Evolutionary conservation across 768 basidiomycete genomes (phyloP), one percentile per base, ranked within the genome.

Genomic region (Tricholoma sp.): DNA sequence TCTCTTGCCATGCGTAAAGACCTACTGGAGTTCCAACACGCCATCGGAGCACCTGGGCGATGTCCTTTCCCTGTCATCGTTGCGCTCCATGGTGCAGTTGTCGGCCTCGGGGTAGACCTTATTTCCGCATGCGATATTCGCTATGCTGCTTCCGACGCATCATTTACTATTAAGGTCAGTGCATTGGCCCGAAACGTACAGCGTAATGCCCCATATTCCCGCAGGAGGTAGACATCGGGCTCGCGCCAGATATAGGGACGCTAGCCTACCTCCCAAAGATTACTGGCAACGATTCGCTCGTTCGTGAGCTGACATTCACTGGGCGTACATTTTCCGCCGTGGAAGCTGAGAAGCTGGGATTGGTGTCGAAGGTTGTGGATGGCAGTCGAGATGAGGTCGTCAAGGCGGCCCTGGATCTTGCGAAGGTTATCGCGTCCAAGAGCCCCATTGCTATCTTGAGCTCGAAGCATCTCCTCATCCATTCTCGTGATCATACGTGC

Each of bases 161-260:
- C 65, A 1, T 92, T 94, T 66, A 76, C 82, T 5, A 88, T 96
- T 72, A 89, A 91, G 74, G 92, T 85, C 41, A 50, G 78, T 59
- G 0, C 49, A 35, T 12, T 14, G 12, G 5, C 18, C 4, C 19
- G 11, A 18, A 14, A 1, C 5, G 12, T 5, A 39, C 21, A 21
- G 6, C 7, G 21, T 22, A 12, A 0, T 39, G 24, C 5, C 10
- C 21, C 14, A 29, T 18, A 6, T 39, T 56, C 19, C 63, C 16
- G 14, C 64, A 94, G 89, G 91, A 95, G 77, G 86, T 92, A 2
- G 89, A 93, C 64, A 79, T 94, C 21, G 93, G 90, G 0, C 75
- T 96, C 0, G 94, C 94, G 2, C 86, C 94, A 0, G 94, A 95
- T 65, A 85, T 94, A 37, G 94, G 94, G 0, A 85, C 91, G 0